phyloP scores from a whole-genome alignment of 2,329 filamentous ascomycete species.

The Phyllosticta ampelicida region DNA sequence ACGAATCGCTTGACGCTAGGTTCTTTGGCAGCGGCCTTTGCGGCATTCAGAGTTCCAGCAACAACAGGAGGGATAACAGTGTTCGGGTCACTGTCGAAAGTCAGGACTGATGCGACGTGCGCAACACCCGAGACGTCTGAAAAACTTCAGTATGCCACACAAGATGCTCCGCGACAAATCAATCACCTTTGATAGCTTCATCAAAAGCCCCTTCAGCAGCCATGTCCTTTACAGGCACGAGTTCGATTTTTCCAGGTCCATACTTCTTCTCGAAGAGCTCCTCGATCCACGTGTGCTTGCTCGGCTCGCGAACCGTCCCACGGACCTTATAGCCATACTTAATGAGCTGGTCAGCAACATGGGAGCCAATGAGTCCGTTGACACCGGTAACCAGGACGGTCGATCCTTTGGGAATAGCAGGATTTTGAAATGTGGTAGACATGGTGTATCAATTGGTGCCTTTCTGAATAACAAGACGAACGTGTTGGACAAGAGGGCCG shows the following conservation, averaged over 20 bases:
- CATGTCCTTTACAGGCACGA: constrained; percentile 23
- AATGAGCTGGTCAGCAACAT: constrained; percentile 23
- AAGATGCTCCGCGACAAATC: background rate
- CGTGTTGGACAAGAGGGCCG: background rate
- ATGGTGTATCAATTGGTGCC: background rate
- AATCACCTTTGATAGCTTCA: constrained; percentile 17
- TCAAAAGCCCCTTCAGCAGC: constrained; percentile 18
- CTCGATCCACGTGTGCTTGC: constrained; percentile 21
- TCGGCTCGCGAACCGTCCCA: constrained; percentile 22
- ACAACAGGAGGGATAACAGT: constrained; percentile 33
- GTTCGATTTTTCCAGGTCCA: constrained; percentile 17
- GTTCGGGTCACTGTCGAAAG: constrained; percentile 27
- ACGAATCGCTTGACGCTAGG: constrained; percentile 34
- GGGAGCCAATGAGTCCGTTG: constrained; percentile 25
- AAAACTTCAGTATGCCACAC: background rate
- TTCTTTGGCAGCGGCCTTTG: constrained; percentile 32
- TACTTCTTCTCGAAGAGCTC: constrained; percentile 21
- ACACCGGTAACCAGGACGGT: constrained; percentile 26
- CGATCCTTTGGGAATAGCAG: constrained; percentile 15
- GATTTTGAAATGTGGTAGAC: constrained; percentile 1
- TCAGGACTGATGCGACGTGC: constrained; percentile 36
- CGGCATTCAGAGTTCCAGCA: constrained; percentile 26
- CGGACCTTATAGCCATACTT: constrained; percentile 24
- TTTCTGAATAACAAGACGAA: background rate
- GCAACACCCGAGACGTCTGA: constrained; percentile 32